Evolutionary conservation across 2,329 filamentous ascomycete species (phyloP), one percentile per base, ranked within the genome.

Genomic region (Colletotrichum gloeosporioides): DNA sequence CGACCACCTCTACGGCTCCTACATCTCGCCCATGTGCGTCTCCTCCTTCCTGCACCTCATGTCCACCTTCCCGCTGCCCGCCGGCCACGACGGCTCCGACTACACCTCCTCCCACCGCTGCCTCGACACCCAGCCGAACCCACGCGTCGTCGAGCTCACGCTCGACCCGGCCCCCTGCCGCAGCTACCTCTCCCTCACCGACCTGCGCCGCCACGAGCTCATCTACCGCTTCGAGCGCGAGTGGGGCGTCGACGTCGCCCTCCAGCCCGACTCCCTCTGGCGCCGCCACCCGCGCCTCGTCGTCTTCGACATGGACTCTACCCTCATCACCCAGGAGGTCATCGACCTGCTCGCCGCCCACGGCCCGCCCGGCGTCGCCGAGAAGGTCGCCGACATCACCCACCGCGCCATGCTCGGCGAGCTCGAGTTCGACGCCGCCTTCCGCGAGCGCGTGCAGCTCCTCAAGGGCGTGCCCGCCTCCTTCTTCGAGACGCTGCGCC

Each of bases 271-370:
- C 82, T 91, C 88, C 34, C 88, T 96, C 36, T 95, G 93, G 88
- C 90, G 95, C 75, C 91, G 93, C 32, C 92, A 98, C 85, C 96
- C 96, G 79, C 92, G 96, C 10, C 89, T 99, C 13, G 96, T 96
- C 5, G 95, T 98, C 36, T 99, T 99, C 82, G 97, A 99, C 85
- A 99, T 99, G 97, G 97, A 99, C 87, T 97, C 94, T 84, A 99
- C 97, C 0, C 90, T 99, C 76, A 99, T 99, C 83, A 94, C 96
- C 70, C 96, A 99, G 84, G 97, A 99, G 87, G 96, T 98, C 77
- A 99, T 99, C 82, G 97, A 99, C 84, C 93, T 99, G 81, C 93
- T 99, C 73, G 97, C 97, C 6, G 93, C 94, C 70, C 80, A 88
- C 86, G 64, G 87, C 94, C 85, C 87, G 82, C 86, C 91, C 3